phyloP scores from a whole-genome alignment of 2,329 filamentous ascomycete genomes.

The Sporothrix brunneoviolacea region DNA sequence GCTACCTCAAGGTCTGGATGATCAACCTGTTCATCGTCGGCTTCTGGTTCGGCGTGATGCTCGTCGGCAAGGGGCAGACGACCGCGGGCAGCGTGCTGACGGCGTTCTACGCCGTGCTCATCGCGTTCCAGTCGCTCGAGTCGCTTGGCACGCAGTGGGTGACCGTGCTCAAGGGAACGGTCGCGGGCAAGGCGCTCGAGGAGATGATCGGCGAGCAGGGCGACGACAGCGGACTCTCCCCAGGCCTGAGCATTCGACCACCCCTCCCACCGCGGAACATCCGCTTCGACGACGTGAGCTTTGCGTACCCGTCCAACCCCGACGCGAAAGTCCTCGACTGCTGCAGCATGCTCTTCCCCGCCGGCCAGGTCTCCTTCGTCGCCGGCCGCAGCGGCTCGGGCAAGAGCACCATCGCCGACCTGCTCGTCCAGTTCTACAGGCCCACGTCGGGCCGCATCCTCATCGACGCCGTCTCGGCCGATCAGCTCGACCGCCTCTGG shows the following conservation, averaged over 20 bases:
- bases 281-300: constrained; percentile 63
- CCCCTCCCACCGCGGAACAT: constrained; percentile 57
- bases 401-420: constrained; percentile 79
- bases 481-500: constrained; percentile 62
- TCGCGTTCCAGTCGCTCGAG: constrained; percentile 69
- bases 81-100: constrained; percentile 66
- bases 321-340: constrained; percentile 51
- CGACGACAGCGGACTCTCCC: background rate
- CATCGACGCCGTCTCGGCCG: constrained; percentile 59
- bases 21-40: constrained; percentile 77
- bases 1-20: constrained; percentile 66
- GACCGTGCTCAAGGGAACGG: constrained; percentile 70
- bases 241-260: constrained; percentile 18
- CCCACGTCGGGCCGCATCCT: constrained; percentile 58
- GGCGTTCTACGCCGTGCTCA: constrained; percentile 76
- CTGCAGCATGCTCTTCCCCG: constrained; percentile 62
- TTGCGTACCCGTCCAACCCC: constrained; percentile 70
- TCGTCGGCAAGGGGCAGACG: constrained; percentile 55
- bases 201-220: background rate
- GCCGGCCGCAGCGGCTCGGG: constrained; percentile 84
- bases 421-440: constrained; percentile 72
- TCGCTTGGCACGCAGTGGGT: constrained; percentile 69
- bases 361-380: constrained; percentile 69
- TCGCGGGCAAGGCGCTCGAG: constrained; percentile 58
- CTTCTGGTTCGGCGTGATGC: constrained; percentile 76